Percentiles rank a stretch among this genome's conserved stretches.
Conservation (phyloP, 768 basidiomycete genomes). For the Phylloporus sp. region DNA sequence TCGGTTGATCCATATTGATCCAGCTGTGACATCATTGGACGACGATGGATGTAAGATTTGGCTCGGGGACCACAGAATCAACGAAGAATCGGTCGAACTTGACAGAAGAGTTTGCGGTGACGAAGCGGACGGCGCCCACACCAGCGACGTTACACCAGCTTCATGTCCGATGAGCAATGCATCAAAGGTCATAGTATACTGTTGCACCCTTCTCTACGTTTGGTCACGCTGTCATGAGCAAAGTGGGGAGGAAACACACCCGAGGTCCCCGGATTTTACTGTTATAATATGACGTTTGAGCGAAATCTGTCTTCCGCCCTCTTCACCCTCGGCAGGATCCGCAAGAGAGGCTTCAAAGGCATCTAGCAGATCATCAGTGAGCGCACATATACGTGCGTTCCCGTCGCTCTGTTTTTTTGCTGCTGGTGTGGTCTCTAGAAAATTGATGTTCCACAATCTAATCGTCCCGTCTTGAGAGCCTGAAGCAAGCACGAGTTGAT, state of each 20-base stretch:
- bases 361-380: conserved; percentile 76
- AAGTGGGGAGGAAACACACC: conserved; percentile 23
- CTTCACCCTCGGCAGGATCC: conserved; percentile 65
- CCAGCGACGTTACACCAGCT: conserved; percentile 81
- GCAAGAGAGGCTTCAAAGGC: conserved; percentile 81
- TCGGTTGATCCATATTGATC: conserved; percentile 81
- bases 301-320: conserved; percentile 82
- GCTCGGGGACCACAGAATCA: conserved; percentile 92
- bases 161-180: conserved; percentile 96
- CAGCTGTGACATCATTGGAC: conserved; percentile 35
- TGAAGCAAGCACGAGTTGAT: conserved; percentile 75
- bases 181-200: conserved; percentile 84
- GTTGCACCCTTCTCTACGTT: conserved; percentile 32
- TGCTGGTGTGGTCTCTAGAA: conserved; percentile 24
- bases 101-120: conserved; percentile 64
- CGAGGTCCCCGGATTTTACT: conserved; percentile 42
- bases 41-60: conserved; percentile 34
- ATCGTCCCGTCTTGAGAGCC: conserved; percentile 95
- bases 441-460: conserved; percentile 83
- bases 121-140: conserved; percentile 59
- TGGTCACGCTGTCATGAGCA: conserved; percentile 14
- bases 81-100: conserved; percentile 89
- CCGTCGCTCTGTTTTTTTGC: conserved; percentile 9
- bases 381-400: conserved; percentile 23
- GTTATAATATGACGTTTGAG: conserved; percentile 79